Conservation (phyloP, 768 basidiomycete genomes). For the Mycena olivaceomarginata region DNA sequence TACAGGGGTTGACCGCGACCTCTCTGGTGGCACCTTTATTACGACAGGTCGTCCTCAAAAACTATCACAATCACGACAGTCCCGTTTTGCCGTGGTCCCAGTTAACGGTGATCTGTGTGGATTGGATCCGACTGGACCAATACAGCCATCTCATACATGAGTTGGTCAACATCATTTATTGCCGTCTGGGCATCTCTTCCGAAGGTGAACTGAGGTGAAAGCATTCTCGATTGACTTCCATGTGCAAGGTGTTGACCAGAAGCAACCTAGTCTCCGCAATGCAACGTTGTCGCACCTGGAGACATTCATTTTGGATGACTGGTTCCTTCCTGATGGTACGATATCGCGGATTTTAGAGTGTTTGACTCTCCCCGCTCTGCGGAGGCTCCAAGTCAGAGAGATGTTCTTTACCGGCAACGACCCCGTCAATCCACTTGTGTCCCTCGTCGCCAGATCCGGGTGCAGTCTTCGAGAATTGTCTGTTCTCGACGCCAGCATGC, state of each 20-base stretch:
- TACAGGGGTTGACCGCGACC: no score
- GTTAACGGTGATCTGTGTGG: neutral
- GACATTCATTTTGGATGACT: neutral
- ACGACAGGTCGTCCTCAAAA: neutral
- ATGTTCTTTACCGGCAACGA: neutral
- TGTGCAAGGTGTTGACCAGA: neutral
- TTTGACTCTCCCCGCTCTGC: neutral
- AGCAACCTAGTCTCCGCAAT: neutral
- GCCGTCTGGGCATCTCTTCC: neutral
- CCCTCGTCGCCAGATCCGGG: neutral
- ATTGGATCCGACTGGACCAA: neutral
- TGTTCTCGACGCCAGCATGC: no score
- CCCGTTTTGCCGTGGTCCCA: conserved; percentile 5
- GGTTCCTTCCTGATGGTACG: neutral
- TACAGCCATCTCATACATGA: neutral
- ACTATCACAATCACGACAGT: neutral
- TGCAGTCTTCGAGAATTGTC: no score
- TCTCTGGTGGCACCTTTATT: neutral
- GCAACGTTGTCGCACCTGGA: neutral
- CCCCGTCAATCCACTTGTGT: neutral
- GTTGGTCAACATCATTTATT: neutral
- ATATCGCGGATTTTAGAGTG: no score
- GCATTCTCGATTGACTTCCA: neutral
- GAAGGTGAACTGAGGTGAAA: neutral
- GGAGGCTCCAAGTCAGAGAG: neutral